phyloP scores from a whole-genome alignment of 2,329 filamentous ascomycete genomes.

The Fusarium sp. region DNA sequence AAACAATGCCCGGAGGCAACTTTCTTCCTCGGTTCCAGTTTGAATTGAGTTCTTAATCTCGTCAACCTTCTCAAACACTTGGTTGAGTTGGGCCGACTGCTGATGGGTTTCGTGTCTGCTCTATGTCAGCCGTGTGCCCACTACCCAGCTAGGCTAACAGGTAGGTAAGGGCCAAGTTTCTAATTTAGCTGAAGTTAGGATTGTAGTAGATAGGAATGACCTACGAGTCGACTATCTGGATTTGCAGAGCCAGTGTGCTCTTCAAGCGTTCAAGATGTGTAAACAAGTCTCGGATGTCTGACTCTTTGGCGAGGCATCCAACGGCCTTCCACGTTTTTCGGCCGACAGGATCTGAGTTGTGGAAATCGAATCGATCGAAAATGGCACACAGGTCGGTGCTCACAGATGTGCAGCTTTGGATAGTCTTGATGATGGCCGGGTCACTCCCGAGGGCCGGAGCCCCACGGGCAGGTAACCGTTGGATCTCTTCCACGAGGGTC shows the following conservation, averaged over 20 bases:
- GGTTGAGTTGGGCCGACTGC: not conserved
- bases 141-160: too few relatives aligned
- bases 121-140: too few relatives aligned
- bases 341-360: not conserved
- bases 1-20: constrained; percentile 11
- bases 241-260: not conserved
- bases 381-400: not conserved
- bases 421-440: not conserved
- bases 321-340: constrained; percentile 22
- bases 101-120: not conserved
- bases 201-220: not conserved
- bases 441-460: not conserved
- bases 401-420: not conserved
- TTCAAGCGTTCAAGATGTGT: constrained; percentile 7
- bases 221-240: not conserved
- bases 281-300: constrained; percentile 6
- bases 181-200: too few relatives aligned
- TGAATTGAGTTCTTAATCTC: not conserved
- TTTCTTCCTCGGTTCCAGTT: not conserved
- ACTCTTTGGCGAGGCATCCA: constrained; percentile 7
- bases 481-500: not conserved
- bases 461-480: not conserved
- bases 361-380: constrained; percentile 6
- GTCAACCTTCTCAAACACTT: not conserved
- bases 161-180: too few relatives aligned